Percentiles rank a stretch among this genome's conserved stretches.
These are phyloP conservation scores for Fusarium clavum DNA, from an alignment of 2,329 filamentous ascomycete species.

Conservation along the genomic window DNA sequence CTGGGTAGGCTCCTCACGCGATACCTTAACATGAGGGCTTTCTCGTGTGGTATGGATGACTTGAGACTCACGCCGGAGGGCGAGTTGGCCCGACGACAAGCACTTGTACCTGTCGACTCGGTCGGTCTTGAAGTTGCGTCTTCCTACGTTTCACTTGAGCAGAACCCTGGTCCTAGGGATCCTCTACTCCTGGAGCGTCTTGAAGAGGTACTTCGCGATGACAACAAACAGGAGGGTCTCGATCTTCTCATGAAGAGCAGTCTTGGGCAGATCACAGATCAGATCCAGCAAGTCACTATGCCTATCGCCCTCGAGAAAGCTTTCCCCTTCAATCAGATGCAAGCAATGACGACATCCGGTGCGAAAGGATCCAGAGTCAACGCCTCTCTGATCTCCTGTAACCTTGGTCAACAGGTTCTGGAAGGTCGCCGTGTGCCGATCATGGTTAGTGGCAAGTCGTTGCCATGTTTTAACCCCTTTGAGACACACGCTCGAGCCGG, in stretches of 20 bases:
- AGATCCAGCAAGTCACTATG: constrained; percentile 82
- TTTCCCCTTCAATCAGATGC: constrained; percentile 98
- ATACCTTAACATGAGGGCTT: constrained; percentile 91
- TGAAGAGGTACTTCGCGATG: constrained; percentile 90
- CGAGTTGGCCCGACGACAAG: constrained; percentile 75
- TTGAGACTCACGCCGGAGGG: constrained; percentile 84
- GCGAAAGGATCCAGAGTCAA: constrained; percentile 95
- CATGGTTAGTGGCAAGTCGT: constrained; percentile 97
- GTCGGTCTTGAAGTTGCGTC: constrained; percentile 85
- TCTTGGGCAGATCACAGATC: constrained; percentile 77
- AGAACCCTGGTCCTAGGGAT: constrained; percentile 72
- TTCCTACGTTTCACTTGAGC: constrained; percentile 86
- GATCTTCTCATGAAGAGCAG: constrained; percentile 85
- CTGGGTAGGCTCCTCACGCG: constrained; percentile 90
- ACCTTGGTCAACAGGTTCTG: constrained; percentile 94
- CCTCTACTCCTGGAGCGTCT: constrained; percentile 80
- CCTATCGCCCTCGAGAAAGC: constrained; percentile 86
- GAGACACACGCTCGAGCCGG: constrained; percentile 90
- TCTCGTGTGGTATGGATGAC: constrained; percentile 98
- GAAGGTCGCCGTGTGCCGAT: constrained; percentile 94
- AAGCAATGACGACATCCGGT: constrained; percentile 96
- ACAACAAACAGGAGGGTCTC: constrained; percentile 89
- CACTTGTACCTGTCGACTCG: constrained; percentile 72
- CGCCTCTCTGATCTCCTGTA: constrained; percentile 96
- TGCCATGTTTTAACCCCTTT: constrained; percentile 93